These are phyloP conservation scores for Aspergillus ostianus DNA, from an alignment of 495 filamentous ascomycete species.

Conservation along the genomic window DNA sequence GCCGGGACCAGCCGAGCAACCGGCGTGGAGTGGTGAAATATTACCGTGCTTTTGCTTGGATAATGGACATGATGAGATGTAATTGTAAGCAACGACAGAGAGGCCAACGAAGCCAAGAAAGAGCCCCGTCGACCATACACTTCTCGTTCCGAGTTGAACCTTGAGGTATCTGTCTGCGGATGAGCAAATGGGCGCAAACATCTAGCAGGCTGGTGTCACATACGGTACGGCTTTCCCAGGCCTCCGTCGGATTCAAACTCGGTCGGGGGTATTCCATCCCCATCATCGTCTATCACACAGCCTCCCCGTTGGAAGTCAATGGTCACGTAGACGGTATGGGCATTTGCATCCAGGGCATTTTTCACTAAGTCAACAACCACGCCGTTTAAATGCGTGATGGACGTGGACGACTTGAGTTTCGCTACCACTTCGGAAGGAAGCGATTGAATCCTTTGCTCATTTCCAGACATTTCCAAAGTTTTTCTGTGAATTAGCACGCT, in stretches of 20 bases:
- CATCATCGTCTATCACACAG: slow-evolving; percentile 87
- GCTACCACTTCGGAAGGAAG: slow-evolving; percentile 73
- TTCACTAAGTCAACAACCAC: slow-evolving; percentile 75
- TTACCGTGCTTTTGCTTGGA: slow-evolving; percentile 64
- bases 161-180: slow-evolving; percentile 69
- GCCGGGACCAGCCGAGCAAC: slow-evolving; percentile 68
- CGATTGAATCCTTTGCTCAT: slow-evolving; percentile 54
- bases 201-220: slow-evolving; percentile 24
- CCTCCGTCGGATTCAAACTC: slow-evolving; percentile 73
- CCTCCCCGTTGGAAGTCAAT: slow-evolving; percentile 75
- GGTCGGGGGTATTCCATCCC: slow-evolving; percentile 67
- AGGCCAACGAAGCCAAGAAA: slow-evolving; percentile 75
- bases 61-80: slow-evolving; percentile 70
- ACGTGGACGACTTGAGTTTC: slow-evolving; percentile 85
- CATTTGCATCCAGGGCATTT: slow-evolving; percentile 82
- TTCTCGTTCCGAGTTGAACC: slow-evolving; percentile 44
- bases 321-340: slow-evolving; percentile 66
- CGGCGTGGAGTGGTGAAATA: slow-evolving; percentile 67
- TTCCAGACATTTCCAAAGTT: slow-evolving; percentile 19
- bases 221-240: slow-evolving; percentile 72
- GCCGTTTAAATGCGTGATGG: slow-evolving; percentile 70
- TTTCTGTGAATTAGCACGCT: background rate
- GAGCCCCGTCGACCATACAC: slow-evolving; percentile 68
- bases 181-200: slow-evolving; percentile 18
- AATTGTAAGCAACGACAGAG: slow-evolving; percentile 74